Evolutionary conservation across 2,329 filamentous ascomycete genomes (phyloP), one percentile per base, ranked within the genome.

Genomic region (Diplocarpon rosae): DNA sequence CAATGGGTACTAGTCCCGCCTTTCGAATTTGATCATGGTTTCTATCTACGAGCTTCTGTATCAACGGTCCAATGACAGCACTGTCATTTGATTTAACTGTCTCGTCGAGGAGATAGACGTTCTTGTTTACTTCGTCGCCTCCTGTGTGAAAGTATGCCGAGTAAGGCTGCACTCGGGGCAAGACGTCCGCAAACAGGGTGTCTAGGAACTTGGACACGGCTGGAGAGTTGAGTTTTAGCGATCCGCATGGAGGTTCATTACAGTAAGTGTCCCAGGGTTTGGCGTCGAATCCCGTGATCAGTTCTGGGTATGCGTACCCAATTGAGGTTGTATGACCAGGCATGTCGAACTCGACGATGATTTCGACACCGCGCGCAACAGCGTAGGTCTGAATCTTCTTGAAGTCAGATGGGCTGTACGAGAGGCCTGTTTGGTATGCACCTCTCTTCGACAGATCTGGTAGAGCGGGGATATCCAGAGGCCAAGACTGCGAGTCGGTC

Each of bases 401-500:
- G 27, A 94, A 67, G 49, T 88, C 79, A 1, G 66, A 63, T 0
- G 80, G 71, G 1, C 73, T 76, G 66, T 92, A 94, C 0, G 76
- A 75, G 41, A 85, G 68, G 37, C 74, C 75, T 14, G 71, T 68
- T 17, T 71, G 70, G 59, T 93, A 93, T 1, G 85, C 81, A 30
- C 86, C 87, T 61, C 85, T 80, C 42, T 70, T 64, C 2, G 85
- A 72, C 2, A 94, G 69, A 47, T 81, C 73, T 3, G 87, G 83
- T 50, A 94, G 65, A 2, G 82, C 65, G 1, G 85, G 83, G 39
- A 94, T 80, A 53, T 87, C 85, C 17, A 94, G 69, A 0, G 87
- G 87, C 83, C 86, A 93, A 3, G 85, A 85, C 63, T 93, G 86
- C 13, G 82, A 79, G 63, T 93, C 86, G 4, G 85, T 92, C 46